phyloP scores from a whole-genome alignment of 2,329 filamentous ascomycete genomes.

The Colletotrichum liaoningense region DNA sequence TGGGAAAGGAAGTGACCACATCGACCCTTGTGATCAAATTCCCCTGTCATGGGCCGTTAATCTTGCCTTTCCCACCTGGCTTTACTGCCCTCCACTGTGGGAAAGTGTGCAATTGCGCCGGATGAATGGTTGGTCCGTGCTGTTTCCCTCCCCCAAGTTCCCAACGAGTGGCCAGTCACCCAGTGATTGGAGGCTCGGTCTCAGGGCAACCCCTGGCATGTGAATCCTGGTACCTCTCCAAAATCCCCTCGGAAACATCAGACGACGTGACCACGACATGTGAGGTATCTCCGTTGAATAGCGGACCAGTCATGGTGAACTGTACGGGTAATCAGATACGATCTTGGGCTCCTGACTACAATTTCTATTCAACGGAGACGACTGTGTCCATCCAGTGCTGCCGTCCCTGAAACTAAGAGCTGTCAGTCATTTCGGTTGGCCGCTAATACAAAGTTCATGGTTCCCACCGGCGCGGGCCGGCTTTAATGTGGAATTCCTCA shows the following conservation, averaged over 20 bases:
- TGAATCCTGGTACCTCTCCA: conserved; percentile 17
- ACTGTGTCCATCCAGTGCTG: not conserved
- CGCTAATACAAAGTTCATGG: not conserved
- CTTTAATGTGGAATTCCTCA: conserved; percentile 11
- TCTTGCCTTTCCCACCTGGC: conserved; percentile 29
- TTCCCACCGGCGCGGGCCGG: conserved; percentile 28
- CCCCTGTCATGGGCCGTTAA: conserved; percentile 32
- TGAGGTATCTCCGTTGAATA: not conserved
- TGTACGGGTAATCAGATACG: not conserved
- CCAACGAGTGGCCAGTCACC: conserved; percentile 6
- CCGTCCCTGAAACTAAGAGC: conserved; percentile 1
- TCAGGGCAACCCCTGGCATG: conserved; percentile 36
- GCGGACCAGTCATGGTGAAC: not conserved
- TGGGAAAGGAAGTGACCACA: conserved; percentile 34
- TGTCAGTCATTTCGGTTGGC: not conserved
- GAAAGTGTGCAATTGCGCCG: conserved; percentile 26
- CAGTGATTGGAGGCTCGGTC: conserved; percentile 1
- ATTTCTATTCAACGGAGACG: not conserved
- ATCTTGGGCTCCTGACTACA: too few species aligned
- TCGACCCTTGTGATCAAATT: conserved; percentile 35
- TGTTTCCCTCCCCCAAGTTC: not conserved
- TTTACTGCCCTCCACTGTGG: not conserved
- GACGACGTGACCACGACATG: conserved; percentile 31
- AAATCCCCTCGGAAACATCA: conserved; percentile 15
- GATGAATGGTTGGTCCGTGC: conserved; percentile 33